Conservation (phyloP, 441 rosid genomes). For the Hypseocharis bilobata region DNA sequence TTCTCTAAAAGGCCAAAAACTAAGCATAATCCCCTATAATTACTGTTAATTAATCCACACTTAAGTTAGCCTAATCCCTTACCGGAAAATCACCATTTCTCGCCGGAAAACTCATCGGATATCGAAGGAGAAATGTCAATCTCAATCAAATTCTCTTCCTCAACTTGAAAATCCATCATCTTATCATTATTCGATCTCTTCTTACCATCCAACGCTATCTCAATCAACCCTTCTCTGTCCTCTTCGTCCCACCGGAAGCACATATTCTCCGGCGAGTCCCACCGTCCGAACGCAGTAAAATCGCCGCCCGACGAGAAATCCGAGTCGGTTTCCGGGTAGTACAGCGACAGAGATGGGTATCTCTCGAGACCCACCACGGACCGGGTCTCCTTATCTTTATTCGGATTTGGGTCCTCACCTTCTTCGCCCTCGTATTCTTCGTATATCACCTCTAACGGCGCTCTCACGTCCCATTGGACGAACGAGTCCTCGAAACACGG, state of each 20-base stretch:
- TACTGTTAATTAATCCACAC: constrained; percentile 14
- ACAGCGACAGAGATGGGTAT: constrained; percentile 23
- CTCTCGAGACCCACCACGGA: not conserved
- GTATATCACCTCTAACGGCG: constrained; percentile 61
- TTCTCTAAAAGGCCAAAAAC: not conserved
- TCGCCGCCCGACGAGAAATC: constrained; percentile 17
- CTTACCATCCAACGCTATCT: constrained; percentile 20
- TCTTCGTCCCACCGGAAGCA: constrained; percentile 19
- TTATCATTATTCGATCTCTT: constrained; percentile 15
- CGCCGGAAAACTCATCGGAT: not conserved
- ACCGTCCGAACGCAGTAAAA: not conserved
- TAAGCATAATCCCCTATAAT: not conserved
- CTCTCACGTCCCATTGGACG: constrained; percentile 57
- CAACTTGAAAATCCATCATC: constrained; percentile 37
- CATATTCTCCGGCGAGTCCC: constrained; percentile 15
- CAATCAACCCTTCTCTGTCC: constrained; percentile 24
- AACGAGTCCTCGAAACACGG: constrained; percentile 26
- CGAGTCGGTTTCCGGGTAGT: constrained; percentile 19
- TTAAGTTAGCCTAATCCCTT: constrained; percentile 7
- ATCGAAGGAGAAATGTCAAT: constrained; percentile 41
- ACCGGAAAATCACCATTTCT: not conserved
- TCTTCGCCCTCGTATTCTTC: constrained; percentile 48
- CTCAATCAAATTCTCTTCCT: constrained; percentile 66
- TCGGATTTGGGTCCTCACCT: constrained; percentile 9
- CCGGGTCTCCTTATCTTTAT: not conserved